phyloP scores from a whole-genome alignment of 2,329 filamentous ascomycete species.

The Fusarium phyllophilum region DNA sequence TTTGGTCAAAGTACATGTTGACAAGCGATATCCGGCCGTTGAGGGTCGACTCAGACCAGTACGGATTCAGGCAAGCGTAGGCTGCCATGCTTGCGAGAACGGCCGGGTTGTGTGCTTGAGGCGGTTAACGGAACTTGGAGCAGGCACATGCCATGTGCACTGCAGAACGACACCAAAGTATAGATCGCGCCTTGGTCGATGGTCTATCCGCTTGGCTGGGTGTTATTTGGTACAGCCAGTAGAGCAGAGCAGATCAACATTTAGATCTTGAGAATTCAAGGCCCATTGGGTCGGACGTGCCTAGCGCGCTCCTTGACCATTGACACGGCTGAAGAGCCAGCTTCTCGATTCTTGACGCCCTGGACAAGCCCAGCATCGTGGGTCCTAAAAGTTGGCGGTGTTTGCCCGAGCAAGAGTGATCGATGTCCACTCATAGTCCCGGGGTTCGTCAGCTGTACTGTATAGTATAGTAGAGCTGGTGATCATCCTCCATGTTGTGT shows the following conservation, averaged over 20 bases:
- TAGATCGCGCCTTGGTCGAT: conserved; percentile 13
- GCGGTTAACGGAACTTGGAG: conserved; percentile 25
- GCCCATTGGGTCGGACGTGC: conserved; percentile 34
- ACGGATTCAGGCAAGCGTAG: conserved; percentile 5
- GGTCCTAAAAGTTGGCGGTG: conserved; percentile 26
- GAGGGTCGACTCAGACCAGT: background rate
- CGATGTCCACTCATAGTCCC: conserved; percentile 39
- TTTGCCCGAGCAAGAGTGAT: conserved; percentile 34
- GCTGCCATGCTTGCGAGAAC: conserved; percentile 14
- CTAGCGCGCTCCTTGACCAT: conserved; percentile 28
- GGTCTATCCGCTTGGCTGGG: conserved; percentile 15
- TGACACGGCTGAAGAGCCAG: conserved; percentile 20
- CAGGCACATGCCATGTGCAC: conserved; percentile 20
- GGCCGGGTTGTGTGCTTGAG: conserved; percentile 21
- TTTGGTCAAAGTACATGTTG: background rate
- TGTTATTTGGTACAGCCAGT: background rate
- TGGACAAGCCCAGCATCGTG: conserved; percentile 31
- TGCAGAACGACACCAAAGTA: background rate
- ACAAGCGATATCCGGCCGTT: conserved; percentile 8
- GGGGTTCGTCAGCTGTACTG: conserved; percentile 37
- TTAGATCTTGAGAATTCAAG: background rate
- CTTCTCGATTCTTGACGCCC: conserved; percentile 30
- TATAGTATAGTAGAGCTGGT: background rate
- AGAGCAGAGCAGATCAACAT: background rate
- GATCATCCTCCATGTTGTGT: background rate